These are phyloP conservation scores for Termitomyces titanicus DNA, from an alignment of 768 basidiomycete genomes.

Conservation along the genomic window DNA sequence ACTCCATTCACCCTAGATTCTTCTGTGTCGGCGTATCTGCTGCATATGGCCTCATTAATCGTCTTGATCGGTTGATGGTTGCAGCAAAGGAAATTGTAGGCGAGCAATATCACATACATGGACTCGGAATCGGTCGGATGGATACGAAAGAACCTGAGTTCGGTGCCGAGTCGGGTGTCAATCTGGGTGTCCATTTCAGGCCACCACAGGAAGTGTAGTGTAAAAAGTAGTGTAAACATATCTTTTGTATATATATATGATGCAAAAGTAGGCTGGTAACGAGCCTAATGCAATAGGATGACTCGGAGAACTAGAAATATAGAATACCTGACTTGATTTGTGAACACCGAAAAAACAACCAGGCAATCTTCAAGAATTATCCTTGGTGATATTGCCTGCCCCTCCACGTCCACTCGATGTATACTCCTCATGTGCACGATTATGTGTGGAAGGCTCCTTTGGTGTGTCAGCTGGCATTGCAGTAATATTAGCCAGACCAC, in stretches of 20 bases:
- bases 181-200: slow-evolving; percentile 6
- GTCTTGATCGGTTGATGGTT: slow-evolving; percentile 75
- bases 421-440: slow-evolving; percentile 22
- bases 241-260: background rate
- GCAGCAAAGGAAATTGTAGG: slow-evolving; percentile 85
- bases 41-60: slow-evolving; percentile 62
- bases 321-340: too few relatives aligned
- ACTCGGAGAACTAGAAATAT: too few relatives aligned
- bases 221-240: background rate
- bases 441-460: slow-evolving; percentile 25
- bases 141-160: slow-evolving; percentile 1
- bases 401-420: slow-evolving; percentile 58
- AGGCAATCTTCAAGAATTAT: background rate
- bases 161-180: background rate
- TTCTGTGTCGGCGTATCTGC: slow-evolving; percentile 76
- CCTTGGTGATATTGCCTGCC: slow-evolving; percentile 47
- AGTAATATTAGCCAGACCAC: slow-evolving; percentile 62
- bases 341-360: background rate
- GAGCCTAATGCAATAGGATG: too few relatives aligned
- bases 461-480: slow-evolving; percentile 29
- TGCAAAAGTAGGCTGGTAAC: too few relatives aligned
- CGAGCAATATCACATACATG: slow-evolving; percentile 83
- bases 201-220: slow-evolving; percentile 3
- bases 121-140: slow-evolving; percentile 35
- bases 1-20: slow-evolving; percentile 34